Evolutionary conservation across 2,329 filamentous ascomycete species (phyloP).

Genomic region (Rutstroemia sydowiana): DNA sequence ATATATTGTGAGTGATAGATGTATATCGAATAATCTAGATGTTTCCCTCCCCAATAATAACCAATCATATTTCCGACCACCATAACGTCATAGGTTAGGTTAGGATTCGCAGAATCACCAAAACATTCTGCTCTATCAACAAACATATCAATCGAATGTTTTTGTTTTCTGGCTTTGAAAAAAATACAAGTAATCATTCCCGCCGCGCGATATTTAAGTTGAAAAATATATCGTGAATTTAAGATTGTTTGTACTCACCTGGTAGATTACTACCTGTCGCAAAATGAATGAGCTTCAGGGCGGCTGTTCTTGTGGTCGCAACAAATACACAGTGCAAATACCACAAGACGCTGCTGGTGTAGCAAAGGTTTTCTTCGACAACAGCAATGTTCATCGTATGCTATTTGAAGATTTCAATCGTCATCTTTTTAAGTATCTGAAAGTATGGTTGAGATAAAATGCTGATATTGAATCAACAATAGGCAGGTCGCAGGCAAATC

Average conservation of each 20-base stretch:
- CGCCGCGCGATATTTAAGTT: background rate
- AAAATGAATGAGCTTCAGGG: constrained; percentile 37
- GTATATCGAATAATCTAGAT: constrained; percentile 5
- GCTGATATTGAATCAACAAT: constrained; percentile 25
- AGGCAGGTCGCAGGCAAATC: constrained; percentile 61
- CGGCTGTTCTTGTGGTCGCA: constrained; percentile 79
- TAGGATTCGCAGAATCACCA: background rate
- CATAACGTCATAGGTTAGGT: background rate
- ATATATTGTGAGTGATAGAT: background rate
- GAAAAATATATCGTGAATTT: background rate
- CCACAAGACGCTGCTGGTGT: constrained; percentile 49
- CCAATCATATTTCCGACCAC: constrained; percentile 2
- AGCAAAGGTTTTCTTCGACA: constrained; percentile 61
- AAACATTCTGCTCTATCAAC: background rate
- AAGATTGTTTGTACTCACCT: background rate
- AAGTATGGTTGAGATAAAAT: background rate
- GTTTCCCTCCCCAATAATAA: background rate
- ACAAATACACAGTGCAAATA: constrained; percentile 68
- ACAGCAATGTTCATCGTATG: constrained; percentile 55
- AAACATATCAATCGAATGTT: too few relatives aligned
- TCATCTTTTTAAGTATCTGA: background rate
- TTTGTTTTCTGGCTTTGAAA: background rate
- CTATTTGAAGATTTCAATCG: background rate
- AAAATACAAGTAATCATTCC: background rate
- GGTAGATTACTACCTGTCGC: background rate